Evolutionary conservation across 495 filamentous ascomycete genomes (phyloP).

Genomic region (Monascus purpureus): DNA sequence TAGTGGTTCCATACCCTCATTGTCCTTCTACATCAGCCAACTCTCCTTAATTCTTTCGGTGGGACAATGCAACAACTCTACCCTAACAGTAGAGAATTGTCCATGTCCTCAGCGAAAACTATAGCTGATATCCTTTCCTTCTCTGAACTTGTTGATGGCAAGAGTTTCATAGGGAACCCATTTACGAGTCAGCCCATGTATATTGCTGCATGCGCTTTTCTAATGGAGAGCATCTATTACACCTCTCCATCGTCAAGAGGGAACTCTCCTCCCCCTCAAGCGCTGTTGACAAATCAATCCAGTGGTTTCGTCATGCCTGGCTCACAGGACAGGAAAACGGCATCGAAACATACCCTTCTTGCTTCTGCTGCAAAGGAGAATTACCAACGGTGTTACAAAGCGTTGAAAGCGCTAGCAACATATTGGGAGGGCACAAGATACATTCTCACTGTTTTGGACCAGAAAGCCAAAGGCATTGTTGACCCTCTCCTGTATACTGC

Average conservation of each 20-base stretch:
- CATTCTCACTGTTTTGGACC: slow-evolving; percentile 73
- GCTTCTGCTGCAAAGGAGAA: slow-evolving; percentile 64
- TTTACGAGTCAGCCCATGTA: slow-evolving; percentile 86
- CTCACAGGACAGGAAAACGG: slow-evolving; percentile 30
- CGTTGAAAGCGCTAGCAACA: slow-evolving; percentile 55
- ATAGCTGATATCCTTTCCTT: slow-evolving; percentile 76
- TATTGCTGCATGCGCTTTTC: slow-evolving; percentile 74
- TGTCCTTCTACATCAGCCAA: slow-evolving; percentile 71
- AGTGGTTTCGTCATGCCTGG: slow-evolving; percentile 30
- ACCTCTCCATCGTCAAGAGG: slow-evolving; percentile 22
- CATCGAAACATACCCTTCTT: slow-evolving; percentile 55
- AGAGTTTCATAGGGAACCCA: slow-evolving; percentile 70
- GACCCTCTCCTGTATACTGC: slow-evolving; percentile 66
- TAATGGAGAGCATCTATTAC: slow-evolving; percentile 59
- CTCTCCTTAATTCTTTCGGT: slow-evolving; percentile 62
- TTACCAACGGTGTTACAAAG: slow-evolving; percentile 71
- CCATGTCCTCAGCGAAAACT: slow-evolving; percentile 79
- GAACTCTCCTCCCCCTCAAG: slow-evolving; percentile 15
- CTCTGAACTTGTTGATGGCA: slow-evolving; percentile 62
- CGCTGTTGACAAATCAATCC: slow-evolving; percentile 22
- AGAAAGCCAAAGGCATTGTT: slow-evolving; percentile 71
- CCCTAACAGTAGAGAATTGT: slow-evolving; percentile 63
- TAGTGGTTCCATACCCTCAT: slow-evolving; percentile 78
- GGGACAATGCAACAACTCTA: slow-evolving; percentile 54
- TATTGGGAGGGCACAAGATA: slow-evolving; percentile 83